Base-by-base conservation (phyloP, 2,329 filamentous ascomycete genomes). In the Diplodia scrobiculata region DNA sequence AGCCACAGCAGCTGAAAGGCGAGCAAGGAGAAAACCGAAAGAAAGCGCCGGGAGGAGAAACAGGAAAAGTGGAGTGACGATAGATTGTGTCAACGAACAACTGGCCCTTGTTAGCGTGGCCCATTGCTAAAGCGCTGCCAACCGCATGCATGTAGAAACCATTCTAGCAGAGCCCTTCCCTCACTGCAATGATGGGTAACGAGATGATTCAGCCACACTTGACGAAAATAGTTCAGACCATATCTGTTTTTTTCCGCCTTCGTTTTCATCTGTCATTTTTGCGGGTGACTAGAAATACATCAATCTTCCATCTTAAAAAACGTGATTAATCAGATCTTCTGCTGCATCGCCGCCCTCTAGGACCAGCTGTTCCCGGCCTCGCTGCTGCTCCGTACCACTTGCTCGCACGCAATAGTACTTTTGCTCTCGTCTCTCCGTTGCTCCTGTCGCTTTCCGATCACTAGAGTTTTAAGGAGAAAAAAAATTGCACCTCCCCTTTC, bases 401-500 rank as follows among this genome's bases (percentile, higher is more conserved):
- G 6, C 52, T n/a, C 27, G 17, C 17, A 36, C n/a, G 13, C 21
- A 10, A 36, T 58, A 19, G 34, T 32, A 14, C 36, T 41, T 55
- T 25, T 36, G 36, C 54, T 45, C 9, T 19, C 14, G 17, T 36
- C 25, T 14, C 27, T 36, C 29, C 45, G 10, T 32, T 19, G 10
- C 47, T 25, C 54, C 29, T 36, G 11, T 1, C 7, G 14, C n/a
- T 38, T 6, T 21, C n/a, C 17, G 13, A 17, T 53, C 14, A 14
- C 55, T 47, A 9, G 14, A 25, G 19, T 27, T 21, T 32, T 9
- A 32, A 32, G 29, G 7, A 32, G 7, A 32, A 32, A n/a, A 6
- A 25, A 10, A 19, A 21, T 36, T 45, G 51, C 25, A 17, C 45
- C 63, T 45, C 27, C 34, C 63, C 52, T 58, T 45, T 19, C 63